Base-by-base conservation (phyloP, 2,329 filamentous ascomycete genomes). In the Aspergillus fumigatiaffinis region DNA sequence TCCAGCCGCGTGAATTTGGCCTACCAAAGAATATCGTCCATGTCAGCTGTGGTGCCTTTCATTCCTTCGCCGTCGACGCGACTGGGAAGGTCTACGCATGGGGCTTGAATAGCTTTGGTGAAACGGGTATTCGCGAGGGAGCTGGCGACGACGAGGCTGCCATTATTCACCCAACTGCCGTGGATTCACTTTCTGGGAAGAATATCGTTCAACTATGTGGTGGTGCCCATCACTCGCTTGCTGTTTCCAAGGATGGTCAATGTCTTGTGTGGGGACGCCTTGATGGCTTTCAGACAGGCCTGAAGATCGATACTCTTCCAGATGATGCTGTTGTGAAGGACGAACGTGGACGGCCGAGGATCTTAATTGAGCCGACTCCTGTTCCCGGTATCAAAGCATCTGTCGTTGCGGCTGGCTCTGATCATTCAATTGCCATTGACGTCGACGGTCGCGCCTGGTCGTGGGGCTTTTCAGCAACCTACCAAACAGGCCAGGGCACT, bases 21-120 rank as follows among this genome's bases (percentile, higher is more conserved):
- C 79, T 86, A 47, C 81, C 82, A 61, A 82, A 82, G 67, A 76
- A 77, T 61, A 84, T 89, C 52, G 79, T 79, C 52, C 84, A 77
- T 75, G 82, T 89, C 57, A 82, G 84, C 28, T 87, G 86, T 54
- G 91, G 91, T 48, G 84, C 87, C 14, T 93, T 92, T 75, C 90
- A 96, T 78, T 89, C 87, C 65, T 93, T 96, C 66, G 88, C 88
- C 51, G 82, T 91, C 51, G 82, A 84, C 65, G 83, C 85, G 60
- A 82, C 87, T 28, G 87, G 87, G 42, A 81, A 84, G 29, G 87
- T 93, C 32, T 94, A 86, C 75, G 84, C 87, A 0, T 96, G 91
- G 91, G 91, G 92, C 25, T 79, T 93, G 29, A 96, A 96, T 81
- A 92, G 89, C 75, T 95, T 90, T 73, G 89, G 88, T 61, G 88